Evolutionary conservation across 2,329 filamentous ascomycete species (phyloP).

Genomic region (Pseudocercospora fuligena): DNA sequence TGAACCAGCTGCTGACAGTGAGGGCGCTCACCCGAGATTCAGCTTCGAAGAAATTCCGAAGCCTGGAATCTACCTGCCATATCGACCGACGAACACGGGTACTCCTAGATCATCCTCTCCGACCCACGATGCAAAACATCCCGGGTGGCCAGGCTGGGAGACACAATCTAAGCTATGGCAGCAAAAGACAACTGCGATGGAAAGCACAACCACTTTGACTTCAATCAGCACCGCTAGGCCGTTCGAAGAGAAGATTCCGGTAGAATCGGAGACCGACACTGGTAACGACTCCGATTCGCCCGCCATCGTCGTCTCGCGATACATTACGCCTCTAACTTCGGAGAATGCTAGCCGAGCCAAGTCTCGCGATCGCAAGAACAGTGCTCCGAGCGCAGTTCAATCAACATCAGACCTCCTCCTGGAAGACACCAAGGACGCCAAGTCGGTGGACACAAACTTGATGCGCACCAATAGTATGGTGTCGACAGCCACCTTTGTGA

Average conservation of each 20-base stretch:
- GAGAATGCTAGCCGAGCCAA: conserved; percentile 27
- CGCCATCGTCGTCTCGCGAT: conserved; percentile 41
- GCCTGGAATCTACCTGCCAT: conserved; percentile 19
- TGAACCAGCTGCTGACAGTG: neutral
- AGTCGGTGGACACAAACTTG: conserved; percentile 23
- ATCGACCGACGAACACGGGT: conserved; percentile 8
- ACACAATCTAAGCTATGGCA: conserved; percentile 39
- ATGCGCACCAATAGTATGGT: conserved; percentile 36
- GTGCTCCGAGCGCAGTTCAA: conserved; percentile 21
- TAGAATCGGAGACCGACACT: conserved; percentile 4
- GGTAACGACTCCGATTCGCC: conserved; percentile 27
- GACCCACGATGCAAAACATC: conserved; percentile 29
- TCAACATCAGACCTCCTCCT: conserved; percentile 30
- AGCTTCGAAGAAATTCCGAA: conserved; percentile 11
- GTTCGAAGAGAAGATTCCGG: conserved; percentile 9
- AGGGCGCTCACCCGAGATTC: neutral
- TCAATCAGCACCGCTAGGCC: conserved; percentile 8
- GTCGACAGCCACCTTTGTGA: conserved; percentile 34
- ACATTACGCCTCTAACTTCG: conserved; percentile 37
- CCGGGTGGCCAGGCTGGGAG: conserved; percentile 37
- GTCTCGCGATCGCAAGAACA: conserved; percentile 14
- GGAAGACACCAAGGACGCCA: conserved; percentile 29
- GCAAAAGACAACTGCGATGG: conserved; percentile 34
- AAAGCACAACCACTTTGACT: conserved; percentile 10
- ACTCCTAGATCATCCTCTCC: conserved; percentile 21